Percentiles rank a stretch among this genome's conserved stretches.
Conservation (phyloP, 352 stramenopile genomes). For the Hyaloperonospora brassicae region DNA sequence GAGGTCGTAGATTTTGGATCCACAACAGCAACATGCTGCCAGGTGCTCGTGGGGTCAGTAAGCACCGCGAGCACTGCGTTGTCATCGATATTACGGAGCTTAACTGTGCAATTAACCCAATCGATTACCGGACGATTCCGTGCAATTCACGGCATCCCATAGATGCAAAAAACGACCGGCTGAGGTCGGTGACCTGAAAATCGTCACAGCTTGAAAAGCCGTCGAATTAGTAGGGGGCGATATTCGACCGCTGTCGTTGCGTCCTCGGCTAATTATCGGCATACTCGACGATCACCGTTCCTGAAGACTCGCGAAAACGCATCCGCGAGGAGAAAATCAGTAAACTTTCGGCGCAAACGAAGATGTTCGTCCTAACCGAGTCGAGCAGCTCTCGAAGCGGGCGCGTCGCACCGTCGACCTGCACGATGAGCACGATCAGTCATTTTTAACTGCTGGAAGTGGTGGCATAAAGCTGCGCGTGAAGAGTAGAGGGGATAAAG, state of each 20-base stretch:
- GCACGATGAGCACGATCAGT: conserved; percentile 15
- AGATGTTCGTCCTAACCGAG: conserved; percentile 7
- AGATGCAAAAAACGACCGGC: too few relatives aligned
- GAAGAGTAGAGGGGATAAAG: conserved; percentile 5
- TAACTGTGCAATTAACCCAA: too few relatives aligned
- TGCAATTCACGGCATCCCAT: too few relatives aligned
- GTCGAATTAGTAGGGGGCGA: conserved; percentile 17
- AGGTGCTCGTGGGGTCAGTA: too few relatives aligned
- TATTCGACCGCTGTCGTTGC: conserved; percentile 5
- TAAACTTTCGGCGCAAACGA: conserved; percentile 17
- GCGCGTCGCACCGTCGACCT: conserved; percentile 5
- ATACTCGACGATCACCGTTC: conserved; percentile 15
- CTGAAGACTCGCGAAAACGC: conserved; percentile 4
- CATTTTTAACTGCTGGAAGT: conserved; percentile 2
- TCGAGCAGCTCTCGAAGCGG: conserved; percentile 15
- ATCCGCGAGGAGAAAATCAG: conserved; percentile 7
- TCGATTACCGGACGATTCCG: too few relatives aligned
- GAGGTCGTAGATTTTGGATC: too few relatives aligned
- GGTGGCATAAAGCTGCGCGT: conserved; percentile 7
- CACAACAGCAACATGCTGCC: too few relatives aligned
- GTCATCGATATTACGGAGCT: too few relatives aligned
- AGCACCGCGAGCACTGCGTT: too few relatives aligned
- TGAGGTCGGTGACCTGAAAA: conserved; percentile 29
- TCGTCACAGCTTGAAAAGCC: conserved; percentile 12
- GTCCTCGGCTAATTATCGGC: conserved; percentile 13